phyloP scores from a whole-genome alignment of 805 yeast genomes.

The Deakozyma indianensis region DNA sequence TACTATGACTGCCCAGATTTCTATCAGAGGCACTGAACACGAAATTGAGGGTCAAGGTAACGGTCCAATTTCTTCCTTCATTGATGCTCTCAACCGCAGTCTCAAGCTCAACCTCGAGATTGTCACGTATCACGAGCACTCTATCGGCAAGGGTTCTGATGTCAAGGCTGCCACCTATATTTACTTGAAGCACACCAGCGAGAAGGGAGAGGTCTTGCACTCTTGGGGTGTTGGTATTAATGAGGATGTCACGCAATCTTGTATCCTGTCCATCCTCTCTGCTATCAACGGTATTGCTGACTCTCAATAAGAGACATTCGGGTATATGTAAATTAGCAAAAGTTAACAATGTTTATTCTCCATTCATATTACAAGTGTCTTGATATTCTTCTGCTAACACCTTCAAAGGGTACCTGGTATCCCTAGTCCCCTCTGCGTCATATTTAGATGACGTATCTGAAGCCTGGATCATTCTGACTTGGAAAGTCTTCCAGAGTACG shows the following conservation, averaged over 20 bases:
- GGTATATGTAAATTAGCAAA: no score
- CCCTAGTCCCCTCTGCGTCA: no score
- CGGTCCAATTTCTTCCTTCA: constrained; percentile 71
- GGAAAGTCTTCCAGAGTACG: background rate
- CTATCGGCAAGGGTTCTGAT: constrained; percentile 58
- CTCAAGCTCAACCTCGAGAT: constrained; percentile 43
- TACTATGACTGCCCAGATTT: constrained; percentile 11
- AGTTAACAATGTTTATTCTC: no score
- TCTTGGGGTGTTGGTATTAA: constrained; percentile 90
- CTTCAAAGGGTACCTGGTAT: no score
- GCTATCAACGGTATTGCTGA: constrained; percentile 20
- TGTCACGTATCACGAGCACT: constrained; percentile 62
- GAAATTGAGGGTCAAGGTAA: constrained; percentile 52
- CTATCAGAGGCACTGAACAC: constrained; percentile 26
- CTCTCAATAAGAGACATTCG: background rate
- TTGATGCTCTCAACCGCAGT: constrained; percentile 39
- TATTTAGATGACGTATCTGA: constrained; percentile 9
- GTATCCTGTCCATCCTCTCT: constrained; percentile 37
- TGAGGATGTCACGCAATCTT: constrained; percentile 80
- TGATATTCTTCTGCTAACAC: no score
- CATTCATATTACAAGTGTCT: no score
- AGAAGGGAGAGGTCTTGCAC: constrained; percentile 24
- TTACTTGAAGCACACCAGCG: constrained; percentile 35
- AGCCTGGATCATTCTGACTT: constrained; percentile 3
- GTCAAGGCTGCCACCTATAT: constrained; percentile 73